Evolutionary conservation across 331 rosid species (phyloP), one percentile per base, ranked within the genome.

Genomic region (Erythrophleum ivorense): DNA sequence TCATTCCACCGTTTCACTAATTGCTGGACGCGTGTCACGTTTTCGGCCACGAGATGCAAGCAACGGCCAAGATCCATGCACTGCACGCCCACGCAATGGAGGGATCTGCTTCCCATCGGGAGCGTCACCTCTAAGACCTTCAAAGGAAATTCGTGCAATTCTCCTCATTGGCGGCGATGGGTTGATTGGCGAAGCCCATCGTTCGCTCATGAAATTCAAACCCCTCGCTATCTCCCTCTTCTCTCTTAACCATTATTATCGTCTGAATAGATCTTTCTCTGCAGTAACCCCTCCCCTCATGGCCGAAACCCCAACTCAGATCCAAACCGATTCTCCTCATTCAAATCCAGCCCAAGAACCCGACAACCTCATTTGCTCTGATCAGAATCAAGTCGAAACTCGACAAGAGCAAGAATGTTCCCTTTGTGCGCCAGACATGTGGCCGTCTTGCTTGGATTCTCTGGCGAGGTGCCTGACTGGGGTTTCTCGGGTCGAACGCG

Each of bases 401-500:
- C 66, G 7, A 34, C 73, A 33, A 5, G 29, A 66, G 0, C 78
- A 50, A 68, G 31, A 62, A 57, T 45, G 46, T 2, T 31, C 76
- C 24, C 11, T 69, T 62, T 3, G 65, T n/a, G 50, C 41, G 7
- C 7, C 84, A n/a, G 86, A 84, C 40, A 16, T 66, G 50, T 12
- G 63, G 34, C 64, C 80, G 8, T 71, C 68, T 43, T 40, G 46
- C 78, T 38, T 54, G 69, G 86, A 29, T 16, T 73, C 79, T 10
- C 86, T 85, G 81, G 48, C 73, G n/a, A 76, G 76, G 71, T 72
- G 76, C 85, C 79, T 91, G 41, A 55, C 73, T 70, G 87, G 76
- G 50, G 92, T 88, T 66, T 87, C 97, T 52, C 89, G 75, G 9
- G 79, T 84, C 5, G 92, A 92, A 57, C 88, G 91, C 54, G 97